phyloP scores from a whole-genome alignment of 176 grass and related monocot species.

The Triticum aestivum region IWGSC_CS_RefSeq_v2.1 NC_057800.1:516581069-516581568 shows the following conservation, averaged over 20 bases:
- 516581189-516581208: neutral
- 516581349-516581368: neutral
- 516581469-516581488: neutral
- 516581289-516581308: neutral
- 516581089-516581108: neutral
- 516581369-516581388: neutral
- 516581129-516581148: neutral
- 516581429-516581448: neutral
- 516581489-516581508: neutral
- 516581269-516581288: neutral
- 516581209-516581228: slow-evolving; percentile 12
- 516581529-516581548: slow-evolving; percentile 16
- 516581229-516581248: neutral
- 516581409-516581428: neutral
- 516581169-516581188: neutral
- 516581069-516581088: neutral
- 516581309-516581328: neutral
- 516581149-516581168: neutral
- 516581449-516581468: neutral
- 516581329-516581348: neutral
- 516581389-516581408: neutral
- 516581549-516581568: neutral
- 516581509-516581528: neutral
- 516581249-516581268: neutral
- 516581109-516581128: neutral